Percentiles rank a stretch among this genome's conserved stretches.
Conservation (phyloP, 2,329 filamentous ascomycete species). For the Tolypocladium ovalisporum region DNA sequence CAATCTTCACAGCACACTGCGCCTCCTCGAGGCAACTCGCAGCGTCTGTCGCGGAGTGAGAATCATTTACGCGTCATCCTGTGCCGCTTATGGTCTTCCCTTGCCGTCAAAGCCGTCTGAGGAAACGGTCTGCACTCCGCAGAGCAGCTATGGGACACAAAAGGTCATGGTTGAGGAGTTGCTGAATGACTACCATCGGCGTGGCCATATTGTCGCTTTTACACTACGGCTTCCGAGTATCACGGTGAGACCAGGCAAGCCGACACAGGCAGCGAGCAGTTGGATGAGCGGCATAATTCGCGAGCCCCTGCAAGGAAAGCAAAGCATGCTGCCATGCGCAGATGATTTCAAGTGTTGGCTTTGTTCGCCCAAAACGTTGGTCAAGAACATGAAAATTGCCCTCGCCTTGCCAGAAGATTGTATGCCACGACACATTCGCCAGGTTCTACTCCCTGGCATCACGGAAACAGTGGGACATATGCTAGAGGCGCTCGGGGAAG, state of each 20-base stretch:
- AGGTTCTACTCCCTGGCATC: constrained; percentile 40
- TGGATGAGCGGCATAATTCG: constrained; percentile 53
- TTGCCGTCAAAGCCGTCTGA: constrained; percentile 30
- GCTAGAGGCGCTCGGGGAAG: constrained; percentile 34
- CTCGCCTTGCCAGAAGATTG: constrained; percentile 26
- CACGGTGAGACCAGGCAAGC: constrained; percentile 47
- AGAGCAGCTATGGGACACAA: constrained; percentile 48
- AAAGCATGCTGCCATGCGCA: constrained; percentile 35
- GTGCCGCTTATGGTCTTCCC: constrained; percentile 46
- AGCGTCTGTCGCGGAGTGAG: constrained; percentile 32
- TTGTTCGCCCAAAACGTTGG: constrained; percentile 38
- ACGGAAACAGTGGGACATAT: constrained; percentile 43
- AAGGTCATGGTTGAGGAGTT: constrained; percentile 48
- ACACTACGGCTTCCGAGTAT: constrained; percentile 49
- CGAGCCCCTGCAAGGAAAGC: constrained; percentile 36
- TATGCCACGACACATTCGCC: constrained; percentile 22
- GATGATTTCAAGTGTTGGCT: constrained; percentile 37
- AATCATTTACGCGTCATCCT: constrained; percentile 46
- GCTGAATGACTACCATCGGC: constrained; percentile 25
- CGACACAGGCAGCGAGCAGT: constrained; percentile 48
- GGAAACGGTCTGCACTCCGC: constrained; percentile 38
- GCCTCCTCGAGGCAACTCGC: constrained; percentile 39
- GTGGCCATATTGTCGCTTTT: constrained; percentile 45
- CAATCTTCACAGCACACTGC: constrained; percentile 44
- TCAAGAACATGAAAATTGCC: constrained; percentile 35